phyloP scores from a whole-genome alignment of 75 land plant species.

The Picea sitchensis region DNA sequence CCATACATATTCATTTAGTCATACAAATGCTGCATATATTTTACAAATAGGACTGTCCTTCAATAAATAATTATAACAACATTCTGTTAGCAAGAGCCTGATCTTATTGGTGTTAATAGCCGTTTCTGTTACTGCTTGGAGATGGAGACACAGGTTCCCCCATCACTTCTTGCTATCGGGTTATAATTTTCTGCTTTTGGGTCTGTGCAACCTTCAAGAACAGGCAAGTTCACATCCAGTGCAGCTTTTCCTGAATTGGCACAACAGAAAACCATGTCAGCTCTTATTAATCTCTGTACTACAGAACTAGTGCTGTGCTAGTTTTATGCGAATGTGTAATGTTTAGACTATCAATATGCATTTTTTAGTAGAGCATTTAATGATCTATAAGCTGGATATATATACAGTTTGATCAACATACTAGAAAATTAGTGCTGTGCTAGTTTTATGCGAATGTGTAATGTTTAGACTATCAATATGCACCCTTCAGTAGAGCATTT shows the following conservation, averaged over 20 bases:
- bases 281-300: not conserved
- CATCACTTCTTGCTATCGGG: slow-evolving; percentile 73
- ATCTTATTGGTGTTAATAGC: too few species aligned
- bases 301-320: not conserved
- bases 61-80: too few species aligned
- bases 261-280: not conserved
- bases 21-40: too few species aligned
- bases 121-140: too few species aligned
- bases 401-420: not conserved
- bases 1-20: too few species aligned
- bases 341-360: too few species aligned
- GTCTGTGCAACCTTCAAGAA: slow-evolving; percentile 85
- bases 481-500: too few species aligned
- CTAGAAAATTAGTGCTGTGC: not conserved
- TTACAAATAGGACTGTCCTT: too few species aligned
- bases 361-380: too few species aligned
- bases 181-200: slow-evolving; percentile 70
- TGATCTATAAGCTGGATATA: too few species aligned
- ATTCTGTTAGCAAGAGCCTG: too few species aligned
- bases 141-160: too few species aligned
- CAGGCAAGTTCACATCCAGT: slow-evolving; percentile 64
- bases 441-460: not conserved
- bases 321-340: not conserved
- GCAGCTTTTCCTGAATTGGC: slow-evolving; percentile 72
- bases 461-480: not conserved